These are phyloP conservation scores for Carallia pectinifolia DNA, from an alignment of 345 rosid genomes.

Conservation along the genomic window DNA sequence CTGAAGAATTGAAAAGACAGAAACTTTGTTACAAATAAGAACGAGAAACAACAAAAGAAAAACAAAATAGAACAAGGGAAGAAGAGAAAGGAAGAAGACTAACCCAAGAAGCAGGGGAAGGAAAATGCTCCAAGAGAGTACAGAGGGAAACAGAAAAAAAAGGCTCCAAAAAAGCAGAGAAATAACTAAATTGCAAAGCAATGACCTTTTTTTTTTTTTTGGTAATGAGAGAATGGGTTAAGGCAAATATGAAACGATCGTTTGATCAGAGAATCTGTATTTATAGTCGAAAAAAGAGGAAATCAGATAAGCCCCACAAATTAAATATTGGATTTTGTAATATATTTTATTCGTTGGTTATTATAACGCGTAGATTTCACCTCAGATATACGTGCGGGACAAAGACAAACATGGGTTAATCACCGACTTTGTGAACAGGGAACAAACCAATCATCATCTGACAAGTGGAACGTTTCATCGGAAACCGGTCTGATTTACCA, in stretches of 20 bases:
- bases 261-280: neutral
- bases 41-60: neutral
- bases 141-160: neutral
- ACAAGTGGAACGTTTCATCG: neutral
- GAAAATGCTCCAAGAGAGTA: neutral
- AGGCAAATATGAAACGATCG: too few relatives aligned
- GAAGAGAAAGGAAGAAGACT: neutral
- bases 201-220: neutral
- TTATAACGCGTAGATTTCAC: conserved; percentile 6
- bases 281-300: neutral
- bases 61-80: neutral
- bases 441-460: conserved; percentile 9
- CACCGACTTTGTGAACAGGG: neutral
- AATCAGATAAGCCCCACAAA: neutral
- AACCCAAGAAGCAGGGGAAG: neutral
- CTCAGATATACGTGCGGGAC: conserved; percentile 4
- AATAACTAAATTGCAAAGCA: neutral
- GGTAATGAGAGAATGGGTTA: too few relatives aligned
- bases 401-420: neutral
- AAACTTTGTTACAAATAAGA: neutral
- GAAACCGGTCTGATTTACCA: too few relatives aligned
- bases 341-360: neutral
- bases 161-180: neutral
- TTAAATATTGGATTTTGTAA: neutral
- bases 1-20: neutral